These are phyloP conservation scores for Malus domestica DNA, from an alignment of 306 rosid genomes.

Conservation along the genomic window DNA sequence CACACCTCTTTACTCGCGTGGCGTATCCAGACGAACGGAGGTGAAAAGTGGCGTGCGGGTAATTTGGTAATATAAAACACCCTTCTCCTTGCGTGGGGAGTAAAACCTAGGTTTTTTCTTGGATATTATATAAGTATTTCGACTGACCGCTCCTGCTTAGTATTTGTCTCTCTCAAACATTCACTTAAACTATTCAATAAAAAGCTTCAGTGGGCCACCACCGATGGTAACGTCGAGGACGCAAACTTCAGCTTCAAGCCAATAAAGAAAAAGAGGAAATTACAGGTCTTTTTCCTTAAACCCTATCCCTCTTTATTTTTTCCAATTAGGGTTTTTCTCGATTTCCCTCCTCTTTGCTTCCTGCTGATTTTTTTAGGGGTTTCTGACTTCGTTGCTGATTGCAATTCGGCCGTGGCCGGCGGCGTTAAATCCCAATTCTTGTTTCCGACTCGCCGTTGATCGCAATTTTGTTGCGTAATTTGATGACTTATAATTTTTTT, in stretches of 20 bases:
- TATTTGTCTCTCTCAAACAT: not conserved
- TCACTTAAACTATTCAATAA: not conserved
- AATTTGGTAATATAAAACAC: not conserved
- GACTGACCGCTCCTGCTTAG: not conserved
- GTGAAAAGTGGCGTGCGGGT: not conserved
- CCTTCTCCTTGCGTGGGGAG: not conserved
- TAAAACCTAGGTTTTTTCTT: no score
- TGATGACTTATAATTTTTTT: not conserved
- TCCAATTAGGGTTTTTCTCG: not conserved
- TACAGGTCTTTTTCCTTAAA: conserved; percentile 5
- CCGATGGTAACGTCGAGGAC: conserved; percentile 4
- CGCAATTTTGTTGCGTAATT: not conserved
- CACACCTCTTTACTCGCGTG: no score
- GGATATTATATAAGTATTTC: not conserved
- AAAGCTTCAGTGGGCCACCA: conserved; percentile 8
- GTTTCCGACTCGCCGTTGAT: not conserved
- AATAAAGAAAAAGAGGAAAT: not conserved
- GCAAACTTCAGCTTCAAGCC: not conserved
- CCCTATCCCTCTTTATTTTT: not conserved
- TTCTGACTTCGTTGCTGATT: not conserved
- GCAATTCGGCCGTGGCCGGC: not conserved
- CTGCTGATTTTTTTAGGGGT: not conserved
- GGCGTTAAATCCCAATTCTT: not conserved
- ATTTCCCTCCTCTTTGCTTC: not conserved
- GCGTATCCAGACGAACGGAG: not conserved